Percentiles rank a stretch among this genome's conserved stretches.
Conservation (phyloP, 164 flowering plant species). For the grape (Vitis vinifera) region DNA sequence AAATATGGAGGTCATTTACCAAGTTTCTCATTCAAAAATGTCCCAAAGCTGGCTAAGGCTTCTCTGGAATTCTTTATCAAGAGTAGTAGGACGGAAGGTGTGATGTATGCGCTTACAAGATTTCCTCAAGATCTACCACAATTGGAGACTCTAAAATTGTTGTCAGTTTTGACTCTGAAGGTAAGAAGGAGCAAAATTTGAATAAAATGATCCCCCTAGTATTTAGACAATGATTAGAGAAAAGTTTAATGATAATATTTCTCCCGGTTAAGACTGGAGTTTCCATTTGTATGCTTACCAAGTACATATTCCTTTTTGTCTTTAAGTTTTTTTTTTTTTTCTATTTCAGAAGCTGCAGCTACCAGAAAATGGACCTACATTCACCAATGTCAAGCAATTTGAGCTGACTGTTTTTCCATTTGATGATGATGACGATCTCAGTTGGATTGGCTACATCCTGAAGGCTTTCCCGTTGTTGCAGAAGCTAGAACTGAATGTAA, state of each 20-base stretch:
- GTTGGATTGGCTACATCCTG: slow-evolving; percentile 13
- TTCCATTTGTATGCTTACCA: background rate
- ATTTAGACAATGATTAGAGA: background rate
- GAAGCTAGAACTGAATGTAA: slow-evolving; percentile 15
- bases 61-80: slow-evolving; percentile 5
- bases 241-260: background rate
- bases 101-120: slow-evolving; percentile 8
- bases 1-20: slow-evolving; percentile 11
- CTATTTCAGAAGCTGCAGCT: slow-evolving; percentile 8
- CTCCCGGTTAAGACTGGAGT: background rate
- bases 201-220: background rate
- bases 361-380: background rate
- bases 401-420: slow-evolving; percentile 13
- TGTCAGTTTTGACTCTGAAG: slow-evolving; percentile 4
- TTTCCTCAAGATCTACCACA: slow-evolving; percentile 12
- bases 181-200: background rate
- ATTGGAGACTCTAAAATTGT: slow-evolving; percentile 10
- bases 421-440: slow-evolving; percentile 14
- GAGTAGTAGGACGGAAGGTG: slow-evolving; percentile 3
- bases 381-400: slow-evolving; percentile 11
- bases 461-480: slow-evolving; percentile 15
- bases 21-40: slow-evolving; percentile 9
- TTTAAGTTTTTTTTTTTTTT: background rate
- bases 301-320: background rate
- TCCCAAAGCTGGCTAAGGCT: slow-evolving; percentile 7